Conservation (phyloP, 306 rosid species). For the Citrullus mucosospermus region DNA sequence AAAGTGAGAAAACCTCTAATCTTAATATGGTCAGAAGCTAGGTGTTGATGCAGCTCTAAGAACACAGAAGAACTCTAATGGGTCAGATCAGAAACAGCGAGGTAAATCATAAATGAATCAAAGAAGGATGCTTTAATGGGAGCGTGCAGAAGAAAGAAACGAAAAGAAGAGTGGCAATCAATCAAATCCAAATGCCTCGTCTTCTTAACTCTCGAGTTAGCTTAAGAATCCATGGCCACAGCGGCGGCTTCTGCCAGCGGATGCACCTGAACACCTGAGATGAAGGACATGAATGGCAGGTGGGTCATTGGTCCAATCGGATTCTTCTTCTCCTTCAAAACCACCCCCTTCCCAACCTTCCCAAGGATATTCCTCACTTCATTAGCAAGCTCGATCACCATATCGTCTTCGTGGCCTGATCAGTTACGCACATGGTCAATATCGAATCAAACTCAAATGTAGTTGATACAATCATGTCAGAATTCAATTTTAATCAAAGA, state of each 20-base stretch:
- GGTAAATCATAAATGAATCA: not conserved
- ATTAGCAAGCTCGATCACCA: constrained; percentile 79
- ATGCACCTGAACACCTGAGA: constrained; percentile 40
- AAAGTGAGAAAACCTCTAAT: not conserved
- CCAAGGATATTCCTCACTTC: constrained; percentile 81
- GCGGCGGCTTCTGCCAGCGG: constrained; percentile 60
- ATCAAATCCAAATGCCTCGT: not conserved
- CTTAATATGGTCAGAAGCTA: not conserved
- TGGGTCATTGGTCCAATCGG: constrained; percentile 22
- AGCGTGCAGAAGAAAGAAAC: not conserved
- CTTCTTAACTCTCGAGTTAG: not conserved
- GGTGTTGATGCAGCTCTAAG: not conserved
- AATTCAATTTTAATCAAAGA: not conserved
- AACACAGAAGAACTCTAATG: not conserved
- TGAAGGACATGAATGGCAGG: constrained; percentile 41
- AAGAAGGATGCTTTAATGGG: not conserved
- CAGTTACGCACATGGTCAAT: not conserved
- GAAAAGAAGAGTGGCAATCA: not conserved
- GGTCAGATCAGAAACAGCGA: not conserved
- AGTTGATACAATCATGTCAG: not conserved
- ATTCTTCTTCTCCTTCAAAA: constrained; percentile 37
- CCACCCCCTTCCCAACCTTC: constrained; percentile 21
- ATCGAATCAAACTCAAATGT: not conserved
- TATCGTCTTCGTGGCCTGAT: constrained; percentile 77
- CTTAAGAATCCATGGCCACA: constrained; percentile 48